Evolutionary conservation across 352 stramenopile genomes (phyloP).

Genomic region (Blastocystis sp.): DNA sequence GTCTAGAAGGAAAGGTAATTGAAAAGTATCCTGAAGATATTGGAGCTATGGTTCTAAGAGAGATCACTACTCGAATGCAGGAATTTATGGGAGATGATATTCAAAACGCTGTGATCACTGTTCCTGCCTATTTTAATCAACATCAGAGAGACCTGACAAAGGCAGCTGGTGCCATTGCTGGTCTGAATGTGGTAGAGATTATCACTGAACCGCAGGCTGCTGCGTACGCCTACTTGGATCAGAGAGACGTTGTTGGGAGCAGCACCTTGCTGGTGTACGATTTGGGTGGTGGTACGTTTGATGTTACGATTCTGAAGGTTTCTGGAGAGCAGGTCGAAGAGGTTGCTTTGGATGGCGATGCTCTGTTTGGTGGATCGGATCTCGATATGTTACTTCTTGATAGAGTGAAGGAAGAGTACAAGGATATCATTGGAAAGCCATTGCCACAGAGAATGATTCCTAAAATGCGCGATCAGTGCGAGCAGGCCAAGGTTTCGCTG

Average conservation of each 20-base stretch:
- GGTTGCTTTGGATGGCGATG: slow-evolving; percentile 94
- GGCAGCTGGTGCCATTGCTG: slow-evolving; percentile 95
- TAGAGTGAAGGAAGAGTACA: neutral
- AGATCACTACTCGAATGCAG: neutral
- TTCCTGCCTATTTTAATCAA: slow-evolving; percentile 96
- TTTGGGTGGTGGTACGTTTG: slow-evolving; percentile 75
- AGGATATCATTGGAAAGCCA: neutral
- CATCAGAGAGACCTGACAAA: slow-evolving; percentile 97
- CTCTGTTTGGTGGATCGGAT: slow-evolving; percentile 85
- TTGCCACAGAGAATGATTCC: neutral
- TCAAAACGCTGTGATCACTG: slow-evolving; percentile 24
- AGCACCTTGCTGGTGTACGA: slow-evolving; percentile 68
- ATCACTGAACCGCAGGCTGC: slow-evolving; percentile 69
- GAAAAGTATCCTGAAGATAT: slow-evolving; percentile 3
- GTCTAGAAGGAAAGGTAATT: neutral
- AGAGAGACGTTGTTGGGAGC: slow-evolving; percentile 66
- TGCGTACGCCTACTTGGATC: slow-evolving; percentile 67
- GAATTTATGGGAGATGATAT: slow-evolving; percentile 11
- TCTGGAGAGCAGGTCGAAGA: slow-evolving; percentile 97
- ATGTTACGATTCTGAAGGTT: slow-evolving; percentile 97
- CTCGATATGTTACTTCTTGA: neutral
- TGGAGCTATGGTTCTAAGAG: neutral
- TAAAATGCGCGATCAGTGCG: slow-evolving; percentile 15
- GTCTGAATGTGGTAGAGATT: slow-evolving; percentile 96
- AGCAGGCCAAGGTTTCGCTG: slow-evolving; percentile 28